Percentiles rank a stretch among this genome's conserved stretches.
Conservation (phyloP, 1,139 yeast genomes). For the Wickerhamomyces sp. region DNA sequence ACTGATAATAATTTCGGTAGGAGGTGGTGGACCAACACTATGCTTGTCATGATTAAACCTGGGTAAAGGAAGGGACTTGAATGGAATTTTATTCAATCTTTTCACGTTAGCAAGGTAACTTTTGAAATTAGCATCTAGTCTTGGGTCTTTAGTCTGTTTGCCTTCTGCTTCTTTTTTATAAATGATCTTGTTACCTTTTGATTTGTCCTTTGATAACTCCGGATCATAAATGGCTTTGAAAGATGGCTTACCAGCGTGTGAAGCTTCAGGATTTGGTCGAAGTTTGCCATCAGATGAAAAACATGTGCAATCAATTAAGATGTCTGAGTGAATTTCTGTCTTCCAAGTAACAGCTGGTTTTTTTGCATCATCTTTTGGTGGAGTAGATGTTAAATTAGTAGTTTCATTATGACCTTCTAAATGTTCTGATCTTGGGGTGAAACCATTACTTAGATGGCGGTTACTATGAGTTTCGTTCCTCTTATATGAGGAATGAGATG, state of each 20-base stretch:
- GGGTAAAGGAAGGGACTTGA: constrained; percentile 43
- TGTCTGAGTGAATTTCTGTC: constrained; percentile 1
- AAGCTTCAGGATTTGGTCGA: constrained; percentile 3
- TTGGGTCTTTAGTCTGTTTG: constrained; percentile 35
- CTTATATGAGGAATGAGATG: not conserved
- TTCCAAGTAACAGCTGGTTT: not conserved
- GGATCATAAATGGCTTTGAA: constrained; percentile 55
- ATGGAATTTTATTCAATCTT: constrained; percentile 28
- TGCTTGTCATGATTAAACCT: constrained; percentile 58
- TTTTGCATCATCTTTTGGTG: not conserved
- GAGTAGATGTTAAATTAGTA: not conserved
- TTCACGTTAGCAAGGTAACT: constrained; percentile 17
- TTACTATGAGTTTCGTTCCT: not conserved
- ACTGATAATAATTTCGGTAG: constrained; percentile 65
- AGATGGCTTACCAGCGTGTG: constrained; percentile 24
- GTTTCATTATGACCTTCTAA: not conserved
- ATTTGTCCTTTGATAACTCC: constrained; percentile 39
- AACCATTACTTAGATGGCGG: too few species aligned
- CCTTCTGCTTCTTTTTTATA: constrained; percentile 29
- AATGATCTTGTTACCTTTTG: constrained; percentile 36
- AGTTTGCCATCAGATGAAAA: constrained; percentile 9
- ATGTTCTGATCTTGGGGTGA: not conserved
- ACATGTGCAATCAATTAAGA: constrained; percentile 8
- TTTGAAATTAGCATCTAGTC: constrained; percentile 21
- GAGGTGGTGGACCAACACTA: constrained; percentile 75